phyloP scores from a whole-genome alignment of 805 yeast species.

The Barnettozyma californica region DNA sequence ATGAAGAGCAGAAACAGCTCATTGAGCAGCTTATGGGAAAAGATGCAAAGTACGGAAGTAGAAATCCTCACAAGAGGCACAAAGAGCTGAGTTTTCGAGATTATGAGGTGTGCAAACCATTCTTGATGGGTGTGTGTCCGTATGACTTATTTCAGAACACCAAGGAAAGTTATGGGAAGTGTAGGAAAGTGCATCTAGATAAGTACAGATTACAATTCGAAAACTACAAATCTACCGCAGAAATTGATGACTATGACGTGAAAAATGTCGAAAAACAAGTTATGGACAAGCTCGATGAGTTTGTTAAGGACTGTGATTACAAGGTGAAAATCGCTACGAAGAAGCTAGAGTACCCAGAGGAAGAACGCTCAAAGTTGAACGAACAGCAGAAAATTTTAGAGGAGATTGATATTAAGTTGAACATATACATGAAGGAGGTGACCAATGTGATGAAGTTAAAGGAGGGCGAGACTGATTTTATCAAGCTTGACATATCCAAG shows the following conservation, averaged over 20 bases:
- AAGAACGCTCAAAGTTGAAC: slow-evolving; percentile 58
- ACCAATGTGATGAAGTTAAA: slow-evolving; percentile 43
- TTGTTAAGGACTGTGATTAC: slow-evolving; percentile 61
- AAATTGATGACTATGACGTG: slow-evolving; percentile 30
- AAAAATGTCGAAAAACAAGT: slow-evolving; percentile 46
- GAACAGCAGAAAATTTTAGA: slow-evolving; percentile 54
- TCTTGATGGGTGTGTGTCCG: slow-evolving; percentile 82
- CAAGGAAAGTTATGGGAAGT: slow-evolving; percentile 75
- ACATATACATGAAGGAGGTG: slow-evolving; percentile 49
- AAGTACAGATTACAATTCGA: slow-evolving; percentile 70
- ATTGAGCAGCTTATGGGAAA: slow-evolving; percentile 80
- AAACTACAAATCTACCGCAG: slow-evolving; percentile 17
- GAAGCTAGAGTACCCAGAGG: slow-evolving; percentile 66
- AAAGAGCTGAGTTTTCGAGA: slow-evolving; percentile 42
- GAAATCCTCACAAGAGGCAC: slow-evolving; percentile 33
- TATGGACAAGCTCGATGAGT: slow-evolving; percentile 42
- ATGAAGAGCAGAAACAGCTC: slow-evolving; percentile 64
- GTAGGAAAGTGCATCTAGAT: slow-evolving; percentile 71
- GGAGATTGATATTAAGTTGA: slow-evolving; percentile 48
- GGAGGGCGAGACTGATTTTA: slow-evolving; percentile 26
- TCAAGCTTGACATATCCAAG: slow-evolving; percentile 4
- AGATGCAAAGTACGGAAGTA: slow-evolving; percentile 26
- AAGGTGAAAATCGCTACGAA: slow-evolving; percentile 58
- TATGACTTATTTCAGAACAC: slow-evolving; percentile 79
- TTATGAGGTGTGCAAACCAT: slow-evolving; percentile 69